Evolutionary conservation across 2,329 filamentous ascomycete genomes (phyloP).

Genomic region (Neocucurbitaria cava): DNA sequence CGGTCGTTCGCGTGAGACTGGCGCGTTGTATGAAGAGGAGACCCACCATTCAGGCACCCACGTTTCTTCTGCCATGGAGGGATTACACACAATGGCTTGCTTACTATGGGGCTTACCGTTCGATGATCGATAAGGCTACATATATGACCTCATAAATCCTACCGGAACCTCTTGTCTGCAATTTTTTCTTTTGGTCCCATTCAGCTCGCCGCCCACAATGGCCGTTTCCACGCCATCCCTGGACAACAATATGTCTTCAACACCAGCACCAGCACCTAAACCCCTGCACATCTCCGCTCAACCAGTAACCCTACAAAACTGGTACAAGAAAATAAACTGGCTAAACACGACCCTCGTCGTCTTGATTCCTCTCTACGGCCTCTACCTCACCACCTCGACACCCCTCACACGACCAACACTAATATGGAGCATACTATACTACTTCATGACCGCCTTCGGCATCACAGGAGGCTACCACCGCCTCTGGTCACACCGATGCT

Average conservation of each 20-base stretch:
- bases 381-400: slow-evolving; percentile 77
- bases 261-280: slow-evolving; percentile 5
- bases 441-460: slow-evolving; percentile 81
- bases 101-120: slow-evolving; percentile 6
- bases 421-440: slow-evolving; percentile 76
- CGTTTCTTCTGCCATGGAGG: slow-evolving; percentile 6
- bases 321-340: slow-evolving; percentile 93
- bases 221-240: not conserved
- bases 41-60: slow-evolving; percentile 10
- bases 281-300: slow-evolving; percentile 26
- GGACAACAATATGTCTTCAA: too few species aligned
- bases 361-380: slow-evolving; percentile 74
- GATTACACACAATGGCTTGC: slow-evolving; percentile 6
- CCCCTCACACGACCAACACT: slow-evolving; percentile 74
- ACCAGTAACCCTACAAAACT: slow-evolving; percentile 63
- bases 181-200: not conserved
- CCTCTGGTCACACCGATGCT: slow-evolving; percentile 68
- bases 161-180: not conserved
- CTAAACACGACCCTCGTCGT: slow-evolving; percentile 83
- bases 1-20: slow-evolving; percentile 5
- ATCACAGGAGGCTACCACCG: slow-evolving; percentile 67
- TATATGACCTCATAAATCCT: slow-evolving; percentile 2
- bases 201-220: slow-evolving; percentile 5
- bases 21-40: not conserved
- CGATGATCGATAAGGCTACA: not conserved